Percentiles rank a stretch among this genome's conserved stretches.
Conservation (phyloP, 202 grass and related monocot genomes). For the Zoysia matrella region DNA sequence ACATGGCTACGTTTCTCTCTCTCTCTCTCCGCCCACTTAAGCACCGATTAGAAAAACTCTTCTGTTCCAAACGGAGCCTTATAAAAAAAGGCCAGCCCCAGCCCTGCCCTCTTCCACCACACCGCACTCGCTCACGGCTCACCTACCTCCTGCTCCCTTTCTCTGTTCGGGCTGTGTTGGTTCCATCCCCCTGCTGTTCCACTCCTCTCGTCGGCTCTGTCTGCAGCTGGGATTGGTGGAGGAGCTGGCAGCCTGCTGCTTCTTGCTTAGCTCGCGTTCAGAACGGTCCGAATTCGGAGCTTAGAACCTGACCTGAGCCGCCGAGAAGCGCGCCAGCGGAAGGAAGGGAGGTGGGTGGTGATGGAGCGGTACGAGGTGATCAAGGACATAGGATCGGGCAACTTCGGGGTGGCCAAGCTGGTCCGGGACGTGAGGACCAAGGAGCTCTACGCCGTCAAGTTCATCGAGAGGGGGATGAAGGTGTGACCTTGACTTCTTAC, state of each 20-base stretch:
- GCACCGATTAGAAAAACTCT: too few species aligned
- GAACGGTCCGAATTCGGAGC: slow-evolving; percentile 14
- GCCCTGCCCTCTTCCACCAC: slow-evolving; percentile 31
- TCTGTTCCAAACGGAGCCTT: too few species aligned
- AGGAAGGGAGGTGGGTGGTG: not conserved
- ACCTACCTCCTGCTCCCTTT: slow-evolving; percentile 9
- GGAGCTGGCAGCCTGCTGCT: not conserved
- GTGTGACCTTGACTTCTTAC: slow-evolving; percentile 38
- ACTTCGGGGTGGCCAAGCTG: slow-evolving; percentile 92
- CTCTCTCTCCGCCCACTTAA: too few species aligned
- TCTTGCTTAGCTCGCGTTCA: slow-evolving; percentile 6
- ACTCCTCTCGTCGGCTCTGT: slow-evolving; percentile 25
- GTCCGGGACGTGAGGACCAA: slow-evolving; percentile 81
- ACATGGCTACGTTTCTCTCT: slow-evolving; percentile 43
- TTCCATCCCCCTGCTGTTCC: not conserved
- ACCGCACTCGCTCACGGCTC: not conserved
- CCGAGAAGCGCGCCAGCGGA: not conserved
- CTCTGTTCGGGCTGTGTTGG: not conserved
- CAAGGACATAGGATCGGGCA: slow-evolving; percentile 91
- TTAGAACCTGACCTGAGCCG: not conserved
- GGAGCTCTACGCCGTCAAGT: slow-evolving; percentile 85
- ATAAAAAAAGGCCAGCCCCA: not conserved
- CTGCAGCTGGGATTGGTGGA: slow-evolving; percentile 28
- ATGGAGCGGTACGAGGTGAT: slow-evolving; percentile 89
- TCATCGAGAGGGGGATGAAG: slow-evolving; percentile 96